Evolutionary conservation across 257 asterid genomes (phyloP).

Genomic region (Nicotiana attenuata): DNA sequence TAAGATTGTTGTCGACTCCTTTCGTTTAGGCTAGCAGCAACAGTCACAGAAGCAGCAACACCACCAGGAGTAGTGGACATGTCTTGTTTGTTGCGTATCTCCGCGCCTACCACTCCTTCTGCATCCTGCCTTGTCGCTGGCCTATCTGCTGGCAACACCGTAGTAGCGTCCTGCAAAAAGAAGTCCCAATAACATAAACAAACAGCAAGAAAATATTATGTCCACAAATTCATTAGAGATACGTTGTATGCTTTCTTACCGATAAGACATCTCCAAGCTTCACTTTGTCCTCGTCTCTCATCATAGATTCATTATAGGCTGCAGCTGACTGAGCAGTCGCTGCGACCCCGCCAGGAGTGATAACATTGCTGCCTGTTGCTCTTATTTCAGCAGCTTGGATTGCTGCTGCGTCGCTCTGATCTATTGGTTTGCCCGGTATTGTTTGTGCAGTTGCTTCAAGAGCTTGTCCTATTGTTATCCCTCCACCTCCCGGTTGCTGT

Average conservation of each 20-base stretch:
- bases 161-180: constrained; percentile 35
- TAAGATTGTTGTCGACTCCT: constrained; percentile 6
- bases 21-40: constrained; percentile 54
- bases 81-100: constrained; percentile 39
- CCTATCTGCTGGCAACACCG: constrained; percentile 44
- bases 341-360: constrained; percentile 57
- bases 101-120: constrained; percentile 46
- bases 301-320: constrained; percentile 41
- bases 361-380: constrained; percentile 47
- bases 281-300: constrained; percentile 46
- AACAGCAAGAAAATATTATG: background rate
- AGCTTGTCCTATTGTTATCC: constrained; percentile 68
- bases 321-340: constrained; percentile 80
- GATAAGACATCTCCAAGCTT: constrained; percentile 47
- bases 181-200: background rate
- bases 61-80: constrained; percentile 44
- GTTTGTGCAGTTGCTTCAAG: constrained; percentile 52
- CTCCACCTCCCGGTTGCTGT: constrained; percentile 5
- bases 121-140: constrained; percentile 65
- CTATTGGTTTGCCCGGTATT: constrained; percentile 47
- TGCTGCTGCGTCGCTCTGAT: constrained; percentile 75
- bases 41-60: constrained; percentile 54
- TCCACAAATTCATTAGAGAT: no score
- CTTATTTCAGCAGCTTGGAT: constrained; percentile 68
- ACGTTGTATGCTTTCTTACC: constrained; percentile 20